Percentiles rank a stretch among this genome's conserved stretches.
Conservation (phyloP, 345 rosid genomes). For the Citrus hindsii region DNA sequence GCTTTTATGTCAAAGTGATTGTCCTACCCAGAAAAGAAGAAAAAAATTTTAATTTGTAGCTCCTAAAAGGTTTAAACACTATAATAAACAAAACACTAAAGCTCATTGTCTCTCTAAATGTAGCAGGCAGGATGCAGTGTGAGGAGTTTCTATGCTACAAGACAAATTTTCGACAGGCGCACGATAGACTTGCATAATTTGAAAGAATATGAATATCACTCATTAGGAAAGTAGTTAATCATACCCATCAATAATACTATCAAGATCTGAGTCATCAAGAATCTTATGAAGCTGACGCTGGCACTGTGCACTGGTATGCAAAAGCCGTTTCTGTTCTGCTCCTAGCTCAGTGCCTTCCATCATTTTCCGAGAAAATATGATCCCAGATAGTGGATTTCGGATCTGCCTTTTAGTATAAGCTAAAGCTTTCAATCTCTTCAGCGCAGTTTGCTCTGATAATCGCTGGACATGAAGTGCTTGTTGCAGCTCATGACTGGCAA, state of each 20-base stretch:
- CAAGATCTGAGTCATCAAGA: slow-evolving; percentile 82
- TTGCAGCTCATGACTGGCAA: slow-evolving; percentile 88
- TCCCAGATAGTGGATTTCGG: slow-evolving; percentile 73
- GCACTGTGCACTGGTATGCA: slow-evolving; percentile 77
- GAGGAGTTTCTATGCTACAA: background rate
- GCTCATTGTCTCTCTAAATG: background rate
- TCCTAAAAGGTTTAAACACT: background rate
- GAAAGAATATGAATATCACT: background rate
- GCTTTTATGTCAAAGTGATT: background rate
- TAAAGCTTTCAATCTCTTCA: slow-evolving; percentile 65
- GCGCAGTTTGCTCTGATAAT: slow-evolving; percentile 75
- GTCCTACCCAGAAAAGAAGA: no score
- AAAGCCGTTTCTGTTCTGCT: slow-evolving; percentile 61
- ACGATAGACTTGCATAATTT: background rate
- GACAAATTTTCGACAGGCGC: background rate
- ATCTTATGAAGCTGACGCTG: slow-evolving; percentile 77
- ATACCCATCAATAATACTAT: slow-evolving; percentile 85
- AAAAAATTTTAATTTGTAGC: background rate
- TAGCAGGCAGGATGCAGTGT: background rate
- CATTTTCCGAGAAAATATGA: slow-evolving; percentile 68
- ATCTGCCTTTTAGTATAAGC: slow-evolving; percentile 85
- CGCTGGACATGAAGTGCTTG: slow-evolving; percentile 86
- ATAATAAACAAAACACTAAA: background rate
- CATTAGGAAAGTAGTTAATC: background rate
- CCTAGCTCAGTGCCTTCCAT: slow-evolving; percentile 72